phyloP scores from a whole-genome alignment of 176 grass and related monocot genomes.

The Rhipidocladum racemiflorum region DNA sequence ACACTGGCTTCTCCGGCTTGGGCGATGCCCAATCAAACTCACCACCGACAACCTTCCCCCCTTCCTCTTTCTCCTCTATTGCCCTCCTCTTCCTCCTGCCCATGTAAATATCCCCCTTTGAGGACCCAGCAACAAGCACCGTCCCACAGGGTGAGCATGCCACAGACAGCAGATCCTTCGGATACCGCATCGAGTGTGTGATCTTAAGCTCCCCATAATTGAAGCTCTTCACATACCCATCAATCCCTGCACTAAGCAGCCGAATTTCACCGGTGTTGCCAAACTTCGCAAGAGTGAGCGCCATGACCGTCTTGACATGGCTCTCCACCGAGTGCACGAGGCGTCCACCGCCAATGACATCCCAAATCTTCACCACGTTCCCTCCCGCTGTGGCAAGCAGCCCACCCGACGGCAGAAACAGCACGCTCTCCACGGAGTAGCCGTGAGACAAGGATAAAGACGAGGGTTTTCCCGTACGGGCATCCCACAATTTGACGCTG shows the following conservation, averaged over 20 bases:
- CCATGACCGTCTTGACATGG: conserved; percentile 85
- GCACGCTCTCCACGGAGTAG: conserved; percentile 64
- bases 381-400: conserved; percentile 78
- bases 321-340: conserved; percentile 71
- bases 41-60: conserved; percentile 1
- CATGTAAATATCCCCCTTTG: conserved; percentile 67
- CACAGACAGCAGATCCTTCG: conserved; percentile 62
- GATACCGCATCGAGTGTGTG: conserved; percentile 72
- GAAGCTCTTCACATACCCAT: conserved; percentile 93
- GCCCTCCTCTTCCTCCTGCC: conserved; percentile 56
- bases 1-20: conserved; percentile 34
- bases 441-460: conserved; percentile 61
- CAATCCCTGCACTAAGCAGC: conserved; percentile 78
- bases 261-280: conserved; percentile 47
- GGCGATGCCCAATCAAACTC: conserved; percentile 49
- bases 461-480: conserved; percentile 39
- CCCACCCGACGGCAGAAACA: conserved; percentile 84
- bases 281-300: conserved; percentile 48
- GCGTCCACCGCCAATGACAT: conserved; percentile 73
- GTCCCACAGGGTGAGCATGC: conserved; percentile 71
- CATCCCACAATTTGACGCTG: conserved; percentile 78
- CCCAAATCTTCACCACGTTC: conserved; percentile 87
- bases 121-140: conserved; percentile 65
- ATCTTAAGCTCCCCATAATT: conserved; percentile 79
- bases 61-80: conserved; percentile 29